Evolutionary conservation across 2,329 filamentous ascomycete genomes (phyloP).

Genomic region (Stemphylium beticola): DNA sequence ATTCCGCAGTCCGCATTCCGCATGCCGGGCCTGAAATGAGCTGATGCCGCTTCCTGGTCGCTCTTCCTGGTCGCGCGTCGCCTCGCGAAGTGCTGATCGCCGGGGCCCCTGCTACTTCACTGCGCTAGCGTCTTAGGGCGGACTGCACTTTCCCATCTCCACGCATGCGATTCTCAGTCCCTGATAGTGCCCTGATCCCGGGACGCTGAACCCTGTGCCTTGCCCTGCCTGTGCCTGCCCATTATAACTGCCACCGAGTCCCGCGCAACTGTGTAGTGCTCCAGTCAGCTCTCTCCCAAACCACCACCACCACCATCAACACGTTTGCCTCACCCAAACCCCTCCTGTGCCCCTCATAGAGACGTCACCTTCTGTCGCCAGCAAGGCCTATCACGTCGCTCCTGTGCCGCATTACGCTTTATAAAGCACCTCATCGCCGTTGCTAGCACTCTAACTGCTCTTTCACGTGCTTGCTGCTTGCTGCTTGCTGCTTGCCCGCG

Average conservation of each 20-base stretch:
- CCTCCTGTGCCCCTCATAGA: not conserved
- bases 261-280: constrained; percentile 21
- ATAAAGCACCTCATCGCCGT: constrained; percentile 1
- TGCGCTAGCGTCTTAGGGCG: constrained; percentile 18
- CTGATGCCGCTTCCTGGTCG: constrained; percentile 8
- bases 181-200: constrained; percentile 26
- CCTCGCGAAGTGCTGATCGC: constrained; percentile 17
- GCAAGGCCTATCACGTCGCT: not conserved
- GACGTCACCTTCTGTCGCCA: not conserved
- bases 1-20: not conserved
- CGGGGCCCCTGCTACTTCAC: constrained; percentile 20
- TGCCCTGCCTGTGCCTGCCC: constrained; percentile 28
- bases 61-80: constrained; percentile 8
- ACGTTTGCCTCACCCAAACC: not conserved
- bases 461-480: constrained; percentile 28
- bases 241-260: constrained; percentile 26
- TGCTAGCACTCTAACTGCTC: not conserved
- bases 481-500: not conserved
- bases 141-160: constrained; percentile 16
- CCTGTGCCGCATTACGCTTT: not conserved
- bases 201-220: constrained; percentile 13
- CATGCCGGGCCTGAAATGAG: not conserved
- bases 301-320: constrained; percentile 1
- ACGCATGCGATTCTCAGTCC: constrained; percentile 23
- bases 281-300: constrained; percentile 16